Evolutionary conservation across 1,139 yeast species (phyloP), one percentile per base, ranked within the genome.

Genomic region (Trichomonascaceae sp.): DNA sequence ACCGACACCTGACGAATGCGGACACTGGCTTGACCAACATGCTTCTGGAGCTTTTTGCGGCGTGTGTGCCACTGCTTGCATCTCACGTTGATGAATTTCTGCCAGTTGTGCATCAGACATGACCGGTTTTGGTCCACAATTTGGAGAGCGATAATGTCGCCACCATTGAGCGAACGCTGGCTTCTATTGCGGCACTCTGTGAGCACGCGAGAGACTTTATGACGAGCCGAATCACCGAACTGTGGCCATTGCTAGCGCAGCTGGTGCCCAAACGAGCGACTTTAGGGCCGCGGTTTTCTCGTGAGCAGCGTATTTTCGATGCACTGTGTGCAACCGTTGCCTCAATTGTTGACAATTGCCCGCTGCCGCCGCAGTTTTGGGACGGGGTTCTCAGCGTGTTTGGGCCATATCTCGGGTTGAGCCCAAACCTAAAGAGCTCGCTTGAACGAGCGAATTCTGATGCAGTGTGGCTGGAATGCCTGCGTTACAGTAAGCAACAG

Each of bases 1-100:
- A 81, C 38, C 57, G 79, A 37, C 63, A 84, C 33, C 55, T 84
- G 26, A 72, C 84, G 2, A 92, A 82, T 44, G 72, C 73, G 1
- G 76, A 93, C 0, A 53, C 65, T 4, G 54, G 63, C 2, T 56
- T 87, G 20, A 69, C 72, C 33, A 50, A 68, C 8, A 75, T 71
- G 39, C 66, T 84, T 5, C 52, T 85, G 31, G 62, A 56, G 17
- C 64, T 81, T 0, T 54, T 77, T 26, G 49, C 56, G 3, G 54
- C 60, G 13, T 57, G 72, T 0, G 57, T 77, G 25, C 84, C 87
- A 0, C 50, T 82, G 26, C 58, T 89, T 29, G 67, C 84, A 1
- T 65, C 87, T 0, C 71, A 76, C 40, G 64, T 69, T 37, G 60
- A 65, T 9, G 63, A 70, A 31, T 60, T 80, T 27, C 57, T 80